Base-by-base conservation (phyloP, 2,329 filamentous ascomycete genomes). In the Nemania diffusa region DNA sequence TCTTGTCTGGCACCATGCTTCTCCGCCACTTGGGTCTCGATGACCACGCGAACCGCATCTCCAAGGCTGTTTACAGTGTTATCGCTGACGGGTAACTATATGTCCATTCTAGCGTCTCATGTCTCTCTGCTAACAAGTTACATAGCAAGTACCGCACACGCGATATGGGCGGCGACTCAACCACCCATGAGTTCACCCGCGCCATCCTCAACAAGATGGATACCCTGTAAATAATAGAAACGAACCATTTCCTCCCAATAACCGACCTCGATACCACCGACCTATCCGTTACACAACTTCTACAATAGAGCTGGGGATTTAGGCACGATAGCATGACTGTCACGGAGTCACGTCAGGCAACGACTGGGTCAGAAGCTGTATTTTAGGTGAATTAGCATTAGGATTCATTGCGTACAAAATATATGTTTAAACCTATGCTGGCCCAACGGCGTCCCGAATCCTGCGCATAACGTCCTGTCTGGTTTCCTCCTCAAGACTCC, bases 131-230 rank as follows among this genome's bases (percentile, higher is more conserved):
- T 88, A 77, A 89, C 79, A 68, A 53, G 65, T 71, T 27, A 65
- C 42, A 78, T 75, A 96, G 94, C 80, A 91, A 93, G 84, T 87
- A 89, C 78, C 91, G 94, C 81, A 99, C 96, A 72, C 91, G 92
- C 77, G 96, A 99, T 79, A 97, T 99, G 96, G 95, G 95, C 79
- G 96, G 96, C 80, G 84, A 90, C 73, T 89, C 89, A 78, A 93
- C 92, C 76, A 99, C 95, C 71, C 90, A 97, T 83, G 90, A 98
- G 81, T 99, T 98, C 85, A 98, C 96, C 77, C 88, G 91, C 77
- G 94, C 96, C 76, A 92, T 99, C 78, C 87, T 99, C 78, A 89
- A 94, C 85, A 93, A 96, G 88, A 97, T 99, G 94, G 95, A 98
- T 86, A 83, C 85, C 74, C 77, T 90, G 80, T 91, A 88, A 87